These are phyloP conservation scores for Pythium aristosporum DNA, from an alignment of 352 stramenopile genomes.

Conservation along the genomic window DNA sequence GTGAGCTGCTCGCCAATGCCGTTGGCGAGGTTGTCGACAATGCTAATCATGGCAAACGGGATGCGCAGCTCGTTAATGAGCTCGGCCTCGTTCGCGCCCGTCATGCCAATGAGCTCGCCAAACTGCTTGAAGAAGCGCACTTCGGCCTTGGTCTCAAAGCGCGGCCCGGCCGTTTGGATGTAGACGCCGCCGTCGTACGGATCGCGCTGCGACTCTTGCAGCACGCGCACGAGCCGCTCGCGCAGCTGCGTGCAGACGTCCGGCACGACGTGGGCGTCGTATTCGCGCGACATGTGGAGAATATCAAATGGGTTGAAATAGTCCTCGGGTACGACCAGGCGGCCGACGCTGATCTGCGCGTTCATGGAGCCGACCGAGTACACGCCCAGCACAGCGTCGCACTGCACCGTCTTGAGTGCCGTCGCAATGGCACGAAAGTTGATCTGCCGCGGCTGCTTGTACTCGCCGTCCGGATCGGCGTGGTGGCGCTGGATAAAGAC, in stretches of 20 bases:
- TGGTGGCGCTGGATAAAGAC: conserved; percentile 89
- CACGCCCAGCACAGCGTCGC: conserved; percentile 73
- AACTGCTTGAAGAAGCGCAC: conserved; percentile 88
- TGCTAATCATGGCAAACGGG: conserved; percentile 84
- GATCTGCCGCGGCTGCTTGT: conserved; percentile 84
- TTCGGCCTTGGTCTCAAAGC: conserved; percentile 90
- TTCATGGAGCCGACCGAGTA: conserved; percentile 90
- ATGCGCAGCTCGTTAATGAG: conserved; percentile 80
- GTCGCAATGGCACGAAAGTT: conserved; percentile 82
- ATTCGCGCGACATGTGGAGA: conserved; percentile 76
- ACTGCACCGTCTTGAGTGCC: conserved; percentile 58
- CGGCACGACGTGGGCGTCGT: conserved; percentile 85
- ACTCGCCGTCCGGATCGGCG: conserved; percentile 61
- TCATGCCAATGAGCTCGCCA: conserved; percentile 89
- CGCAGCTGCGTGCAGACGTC: conserved; percentile 54
- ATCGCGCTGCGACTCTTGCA: conserved; percentile 43
- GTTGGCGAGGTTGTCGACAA: conserved; percentile 90
- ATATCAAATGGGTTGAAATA: conserved; percentile 90
- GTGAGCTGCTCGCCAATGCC: conserved; percentile 78
- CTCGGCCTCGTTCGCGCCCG: conserved; percentile 83
- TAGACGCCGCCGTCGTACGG: conserved; percentile 81
- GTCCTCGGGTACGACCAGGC: conserved; percentile 81
- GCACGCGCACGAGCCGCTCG: conserved; percentile 41
- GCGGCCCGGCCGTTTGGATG: conserved; percentile 80
- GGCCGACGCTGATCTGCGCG: conserved; percentile 41